A percentile compares a stretch with the other conserved stretches of the same genome.
Conservation (phyloP, 441 rosid genomes). For the California macrophylla region DNA sequence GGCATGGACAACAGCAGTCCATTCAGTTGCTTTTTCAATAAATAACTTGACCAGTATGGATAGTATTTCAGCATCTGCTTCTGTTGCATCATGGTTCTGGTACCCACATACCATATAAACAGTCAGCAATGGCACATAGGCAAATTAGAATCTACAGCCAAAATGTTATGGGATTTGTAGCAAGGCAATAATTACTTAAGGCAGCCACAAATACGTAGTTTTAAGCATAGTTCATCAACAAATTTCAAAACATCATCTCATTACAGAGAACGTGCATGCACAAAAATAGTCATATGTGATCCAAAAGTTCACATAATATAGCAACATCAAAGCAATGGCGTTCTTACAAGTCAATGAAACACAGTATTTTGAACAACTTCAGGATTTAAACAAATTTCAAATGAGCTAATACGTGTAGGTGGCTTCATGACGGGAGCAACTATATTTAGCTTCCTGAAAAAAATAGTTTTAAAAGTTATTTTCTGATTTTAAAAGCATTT, state of each 20-base stretch:
- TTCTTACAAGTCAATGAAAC: neutral
- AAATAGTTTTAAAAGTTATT: neutral
- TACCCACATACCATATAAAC: conserved; percentile 19
- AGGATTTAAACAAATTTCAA: too few species aligned
- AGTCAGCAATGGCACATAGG: conserved; percentile 18
- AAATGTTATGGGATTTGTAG: neutral
- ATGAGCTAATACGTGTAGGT: neutral
- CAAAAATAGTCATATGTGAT: neutral
- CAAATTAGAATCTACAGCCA: conserved; percentile 4
- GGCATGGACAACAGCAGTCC: conserved; percentile 69
- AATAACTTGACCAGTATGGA: conserved; percentile 66
- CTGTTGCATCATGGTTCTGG: conserved; percentile 70
- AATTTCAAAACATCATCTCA: neutral
- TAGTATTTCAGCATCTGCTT: conserved; percentile 72
- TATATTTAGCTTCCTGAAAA: neutral
- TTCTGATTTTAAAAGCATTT: neutral
- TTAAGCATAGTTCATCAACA: conserved; percentile 1
- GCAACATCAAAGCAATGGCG: neutral
- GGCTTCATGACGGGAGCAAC: neutral
- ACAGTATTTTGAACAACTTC: neutral
- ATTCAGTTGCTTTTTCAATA: conserved; percentile 58
- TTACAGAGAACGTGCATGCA: neutral
- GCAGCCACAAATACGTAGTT: neutral
- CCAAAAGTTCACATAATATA: neutral
- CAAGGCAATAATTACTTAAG: neutral